Evolutionary conservation across 768 basidiomycete species (phyloP).

Genomic region (Neoboletus magnificus): DNA sequence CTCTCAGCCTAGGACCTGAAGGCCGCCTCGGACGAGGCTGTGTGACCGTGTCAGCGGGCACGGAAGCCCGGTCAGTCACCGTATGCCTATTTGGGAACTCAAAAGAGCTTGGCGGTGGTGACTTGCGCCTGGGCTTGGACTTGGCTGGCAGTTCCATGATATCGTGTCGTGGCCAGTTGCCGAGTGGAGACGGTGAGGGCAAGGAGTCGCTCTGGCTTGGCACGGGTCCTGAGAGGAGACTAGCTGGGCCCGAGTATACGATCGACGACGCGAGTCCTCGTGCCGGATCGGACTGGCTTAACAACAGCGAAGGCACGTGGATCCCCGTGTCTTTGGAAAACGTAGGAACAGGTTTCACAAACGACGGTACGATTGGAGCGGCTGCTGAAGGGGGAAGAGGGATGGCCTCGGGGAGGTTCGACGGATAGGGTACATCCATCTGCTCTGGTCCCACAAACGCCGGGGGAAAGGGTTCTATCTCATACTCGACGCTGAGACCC

Average conservation of each 20-base stretch:
- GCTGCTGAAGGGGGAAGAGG: slow-evolving; percentile 22
- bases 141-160: slow-evolving; percentile 26
- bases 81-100: slow-evolving; percentile 21
- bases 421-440: slow-evolving; percentile 13
- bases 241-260: slow-evolving; percentile 31
- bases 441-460: slow-evolving; percentile 20
- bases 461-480: slow-evolving; percentile 46
- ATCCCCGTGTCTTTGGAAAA: slow-evolving; percentile 4
- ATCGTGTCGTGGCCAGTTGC: slow-evolving; percentile 54
- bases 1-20: slow-evolving; percentile 29
- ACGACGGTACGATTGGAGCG: slow-evolving; percentile 12
- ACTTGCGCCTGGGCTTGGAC: slow-evolving; percentile 3
- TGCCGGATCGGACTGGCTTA: slow-evolving; percentile 5
- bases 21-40: slow-evolving; percentile 31
- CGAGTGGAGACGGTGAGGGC: slow-evolving; percentile 44
- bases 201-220: slow-evolving; percentile 9
- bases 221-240: slow-evolving; percentile 18
- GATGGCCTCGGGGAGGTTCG: slow-evolving; percentile 25
- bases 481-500: slow-evolving; percentile 42
- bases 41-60: neutral
- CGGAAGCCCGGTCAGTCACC: slow-evolving; percentile 2
- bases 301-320: slow-evolving; percentile 5
- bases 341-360: slow-evolving; percentile 13
- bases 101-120: slow-evolving; percentile 17
- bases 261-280: slow-evolving; percentile 22